Evolutionary conservation across 768 basidiomycete genomes (phyloP), one percentile per base, ranked within the genome.

Genomic region (Termitomyces sp.): DNA sequence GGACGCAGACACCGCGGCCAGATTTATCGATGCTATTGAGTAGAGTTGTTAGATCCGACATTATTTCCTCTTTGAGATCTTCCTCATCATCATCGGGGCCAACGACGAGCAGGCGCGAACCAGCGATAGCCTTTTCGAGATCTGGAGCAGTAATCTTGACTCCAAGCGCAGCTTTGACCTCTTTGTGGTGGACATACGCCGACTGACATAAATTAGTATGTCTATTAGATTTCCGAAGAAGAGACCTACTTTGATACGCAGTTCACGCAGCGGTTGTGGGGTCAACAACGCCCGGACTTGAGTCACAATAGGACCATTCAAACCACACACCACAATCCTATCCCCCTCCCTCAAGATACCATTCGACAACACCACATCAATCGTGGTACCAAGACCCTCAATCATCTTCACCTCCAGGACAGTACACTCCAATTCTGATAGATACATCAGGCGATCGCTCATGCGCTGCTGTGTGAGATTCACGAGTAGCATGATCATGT

Each of bases 401-500:
- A 98, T 86, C 61, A 98, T 92, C 81, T 99, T 99, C 71, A 98
- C 97, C 73, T 98, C 97, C 57, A 99, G 84, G 12, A 99, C 93
- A 6, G 97, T 99, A 72, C 96, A 98, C 75, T 98, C 95, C 44
- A 98, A 80, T 68, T 97, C 95, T 32, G 94, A 92, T 59, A 98
- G 82, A 75, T 98, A 99, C 97, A 98, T 99, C 60, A 99, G 81
- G 43, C 90, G 84, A 71, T 95, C 92, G 71, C 90, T 94, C 96
- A 98, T 97, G 59, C 97, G 86, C 75, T 97, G 90, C 72, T 98
- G 96, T 16, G 96, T 98, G 54, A 98, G 82, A 72, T 97, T 95
- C 75, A 98, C 85, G 68, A 99, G 86, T 27, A 99, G 82, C 92
- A 95, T 93, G 76, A 99, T 94, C 96, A 99, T 96, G 77, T 98